Evolutionary conservation across 75 land plant genomes (phyloP), one percentile per base, ranked within the genome.

Genomic region (Pinus taeda): DNA sequence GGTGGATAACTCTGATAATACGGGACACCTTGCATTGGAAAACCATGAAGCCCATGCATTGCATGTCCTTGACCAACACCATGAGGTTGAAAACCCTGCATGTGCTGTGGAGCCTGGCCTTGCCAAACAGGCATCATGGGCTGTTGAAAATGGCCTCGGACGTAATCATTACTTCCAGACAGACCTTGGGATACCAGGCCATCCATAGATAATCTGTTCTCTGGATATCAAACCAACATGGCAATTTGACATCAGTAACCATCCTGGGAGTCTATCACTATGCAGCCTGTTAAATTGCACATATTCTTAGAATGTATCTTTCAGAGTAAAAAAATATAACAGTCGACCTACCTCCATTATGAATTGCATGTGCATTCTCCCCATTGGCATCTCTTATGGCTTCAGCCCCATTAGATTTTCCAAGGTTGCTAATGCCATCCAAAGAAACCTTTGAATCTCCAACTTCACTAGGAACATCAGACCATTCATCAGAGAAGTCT

Each of bases 41-140:
- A 73, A 22, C 74, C 74, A 73, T 53, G 74, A 73, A 73, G 58
- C 74, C 74, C 74, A 26, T 24, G 74, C 74, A 73, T 73, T 57
- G 74, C 56, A 53, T 45, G 58, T 24, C 58, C 59, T 9, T n/a
- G 74, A 15, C 74, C 59, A 42, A 71, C 57, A 53, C 74, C 74
- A 72, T 89, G 85, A 58, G 85, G 60, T 67, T 76, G 93, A 80
- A 80, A 88, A 14, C 77, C 75, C 58, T 85, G 88, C 12, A 75
- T 73, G 77, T 86, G 86, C 33, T 85, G 86, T 2, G 82, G 86
- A 70, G 86, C 36, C 64, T 88, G 88, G 24, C 84, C 81, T 57
- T 88, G 82, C 93, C 93, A 91, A 12, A 81, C 85, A 45, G 87
- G 84, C 74, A 63, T 83, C 83, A 88, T 74, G 15, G 78, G 87